A percentile compares a stretch with the other conserved stretches of the same genome.
Evolutionary conservation across 352 stramenopile species (phyloP).

Genomic region (Blastocystis sp.): DNA sequence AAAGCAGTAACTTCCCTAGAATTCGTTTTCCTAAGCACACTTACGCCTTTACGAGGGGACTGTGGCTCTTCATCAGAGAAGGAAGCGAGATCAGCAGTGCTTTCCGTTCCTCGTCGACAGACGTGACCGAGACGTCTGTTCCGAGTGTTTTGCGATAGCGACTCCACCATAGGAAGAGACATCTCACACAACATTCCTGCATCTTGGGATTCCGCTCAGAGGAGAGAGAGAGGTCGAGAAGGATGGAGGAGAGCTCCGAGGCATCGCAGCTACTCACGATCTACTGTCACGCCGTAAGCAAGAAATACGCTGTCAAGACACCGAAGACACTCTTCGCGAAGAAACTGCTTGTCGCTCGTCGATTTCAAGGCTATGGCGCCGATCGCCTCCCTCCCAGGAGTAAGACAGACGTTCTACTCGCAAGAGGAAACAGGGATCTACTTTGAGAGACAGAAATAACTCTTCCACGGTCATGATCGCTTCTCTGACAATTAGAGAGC

Average conservation of each 20-base stretch:
- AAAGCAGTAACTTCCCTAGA: background rate
- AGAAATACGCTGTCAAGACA: background rate
- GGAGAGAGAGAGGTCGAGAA: background rate
- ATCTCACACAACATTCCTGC: background rate
- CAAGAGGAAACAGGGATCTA: background rate
- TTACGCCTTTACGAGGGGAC: constrained; percentile 5
- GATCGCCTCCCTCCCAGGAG: background rate
- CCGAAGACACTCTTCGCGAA: constrained; percentile 13
- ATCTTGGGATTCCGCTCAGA: background rate
- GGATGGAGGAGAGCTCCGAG: background rate
- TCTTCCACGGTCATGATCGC: background rate
- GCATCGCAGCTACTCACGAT: background rate
- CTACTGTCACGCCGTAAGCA: background rate
- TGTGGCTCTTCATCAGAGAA: constrained; percentile 2
- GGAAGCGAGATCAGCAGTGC: background rate
- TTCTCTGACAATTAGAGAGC: background rate
- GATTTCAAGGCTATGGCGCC: background rate
- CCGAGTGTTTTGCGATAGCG: background rate
- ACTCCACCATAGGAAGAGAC: constrained; percentile 3
- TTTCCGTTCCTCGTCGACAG: background rate
- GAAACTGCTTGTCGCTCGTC: constrained; percentile 11
- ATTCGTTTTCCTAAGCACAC: background rate
- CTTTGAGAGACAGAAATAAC: background rate
- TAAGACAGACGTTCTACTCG: background rate
- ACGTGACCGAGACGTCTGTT: background rate